phyloP scores from a whole-genome alignment of 2,329 filamentous ascomycete species.

The Aspergillus fischeri region DNA sequence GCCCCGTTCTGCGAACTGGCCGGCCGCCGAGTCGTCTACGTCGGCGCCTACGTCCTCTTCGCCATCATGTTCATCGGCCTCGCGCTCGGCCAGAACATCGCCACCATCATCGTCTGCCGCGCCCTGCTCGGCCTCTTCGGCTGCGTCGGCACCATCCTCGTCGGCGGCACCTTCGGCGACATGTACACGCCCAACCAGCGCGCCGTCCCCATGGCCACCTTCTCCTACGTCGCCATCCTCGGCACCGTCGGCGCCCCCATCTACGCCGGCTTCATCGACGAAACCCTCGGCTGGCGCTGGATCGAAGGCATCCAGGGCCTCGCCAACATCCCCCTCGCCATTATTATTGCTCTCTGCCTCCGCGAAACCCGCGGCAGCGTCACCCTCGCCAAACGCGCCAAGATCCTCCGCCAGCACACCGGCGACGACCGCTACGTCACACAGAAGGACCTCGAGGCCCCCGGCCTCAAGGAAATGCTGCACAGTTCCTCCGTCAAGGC shows the following conservation, averaged over 20 bases:
- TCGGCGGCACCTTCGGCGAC: slow-evolving; percentile 49
- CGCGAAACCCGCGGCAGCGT: slow-evolving; percentile 47
- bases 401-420: slow-evolving; percentile 44
- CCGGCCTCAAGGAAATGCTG: slow-evolving; percentile 40
- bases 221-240: slow-evolving; percentile 48
- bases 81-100: slow-evolving; percentile 47
- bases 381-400: slow-evolving; percentile 48
- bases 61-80: slow-evolving; percentile 47
- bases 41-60: slow-evolving; percentile 46
- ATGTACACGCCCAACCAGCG: slow-evolving; percentile 47
- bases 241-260: slow-evolving; percentile 52
- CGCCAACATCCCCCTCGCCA: slow-evolving; percentile 47
- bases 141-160: slow-evolving; percentile 48
- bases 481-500: slow-evolving; percentile 50
- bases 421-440: slow-evolving; percentile 49
- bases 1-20: slow-evolving; percentile 50
- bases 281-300: slow-evolving; percentile 52
- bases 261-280: slow-evolving; percentile 53
- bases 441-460: slow-evolving; percentile 50
- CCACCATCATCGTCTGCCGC: slow-evolving; percentile 46
- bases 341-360: slow-evolving; percentile 44
- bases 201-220: slow-evolving; percentile 46
- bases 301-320: slow-evolving; percentile 52
- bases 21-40: slow-evolving; percentile 46
- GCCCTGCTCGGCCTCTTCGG: slow-evolving; percentile 48